Evolutionary conservation across 176 grass and related monocot species (phyloP), one percentile per base, ranked within the genome.

Genomic region (Phyllostachys edulis): DNA sequence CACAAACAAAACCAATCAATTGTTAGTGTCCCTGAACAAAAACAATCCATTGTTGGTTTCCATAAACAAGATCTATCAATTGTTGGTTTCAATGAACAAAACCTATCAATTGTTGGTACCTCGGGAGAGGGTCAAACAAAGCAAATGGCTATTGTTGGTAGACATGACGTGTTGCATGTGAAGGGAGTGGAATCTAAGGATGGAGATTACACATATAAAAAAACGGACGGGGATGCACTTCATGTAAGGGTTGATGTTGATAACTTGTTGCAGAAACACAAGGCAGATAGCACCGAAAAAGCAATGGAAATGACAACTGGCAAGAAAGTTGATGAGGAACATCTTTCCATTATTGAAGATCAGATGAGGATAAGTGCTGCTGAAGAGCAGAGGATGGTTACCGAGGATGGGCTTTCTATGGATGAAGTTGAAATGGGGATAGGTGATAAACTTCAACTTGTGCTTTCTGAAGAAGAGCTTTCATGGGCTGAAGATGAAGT

Each of bases 271-370:
- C 39, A 34, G 69, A 63, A 80, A 85, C 50, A 60, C 60, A 37
- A 68, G 26, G 69, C 24, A 66, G 29, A 57, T 80, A 68, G 44
- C 37, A 72, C 20, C 29, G 18, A 88, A 42, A 42, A 82, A 61
- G 60, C 27, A 80, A n/a, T 24, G 18, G 75, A 80, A 41, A 75
- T 20, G 13, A 73, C 4, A 73, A 56, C 11, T 55, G n/a, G 27
- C 59, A 66, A 73, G 17, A 49, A 88, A 83, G 36, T 86, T 76
- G 54, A 79, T 76, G 75, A 81, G 65, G 29, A 78, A 85, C n/a
- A 83, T 57, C 17, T 77, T 86, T 9, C 57, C 41, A 85, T 75
- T 52, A 49, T 27, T 76, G 78, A 90, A 87, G 85, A 82, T 21
- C 23, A 84, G 24, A 66, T 38, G 60, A 66, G 29, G 34, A 66